Percentiles rank a stretch among this genome's conserved stretches.
Evolutionary conservation across 2,329 filamentous ascomycete species (phyloP).

Genomic region (Ploettnerulaceae sp.): DNA sequence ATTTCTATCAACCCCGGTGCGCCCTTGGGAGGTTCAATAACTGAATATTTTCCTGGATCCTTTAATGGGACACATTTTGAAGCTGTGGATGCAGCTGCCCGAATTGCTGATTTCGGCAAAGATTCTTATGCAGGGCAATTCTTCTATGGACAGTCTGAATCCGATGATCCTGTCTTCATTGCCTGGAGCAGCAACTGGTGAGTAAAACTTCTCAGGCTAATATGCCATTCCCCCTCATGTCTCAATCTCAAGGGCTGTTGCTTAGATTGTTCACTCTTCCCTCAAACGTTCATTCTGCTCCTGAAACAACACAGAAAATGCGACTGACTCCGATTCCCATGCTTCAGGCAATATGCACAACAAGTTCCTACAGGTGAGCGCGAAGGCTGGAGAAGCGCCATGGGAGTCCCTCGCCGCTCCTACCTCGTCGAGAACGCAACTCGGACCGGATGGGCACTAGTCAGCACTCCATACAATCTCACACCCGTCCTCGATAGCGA

Average conservation of each 20-base stretch:
- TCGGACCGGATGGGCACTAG: conserved; percentile 47
- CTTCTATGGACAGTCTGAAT: conserved; percentile 43
- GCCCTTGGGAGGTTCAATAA: conserved; percentile 50
- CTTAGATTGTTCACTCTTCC: background rate
- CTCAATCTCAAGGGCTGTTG: background rate
- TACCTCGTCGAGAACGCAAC: conserved; percentile 46
- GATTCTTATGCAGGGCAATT: conserved; percentile 55
- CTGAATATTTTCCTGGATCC: conserved; percentile 51
- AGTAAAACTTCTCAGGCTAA: no score
- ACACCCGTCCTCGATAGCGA: conserved; percentile 41
- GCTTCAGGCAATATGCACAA: conserved; percentile 54
- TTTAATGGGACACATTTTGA: conserved; percentile 62
- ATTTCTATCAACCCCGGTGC: conserved; percentile 55
- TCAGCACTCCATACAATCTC: conserved; percentile 46
- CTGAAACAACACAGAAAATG: background rate
- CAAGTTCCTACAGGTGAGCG: conserved; percentile 47
- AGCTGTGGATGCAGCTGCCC: conserved; percentile 39
- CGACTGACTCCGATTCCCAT: conserved; percentile 33
- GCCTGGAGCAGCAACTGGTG: conserved; percentile 55
- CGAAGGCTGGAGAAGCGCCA: conserved; percentile 49
- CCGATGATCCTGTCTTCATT: conserved; percentile 35
- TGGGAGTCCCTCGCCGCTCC: conserved; percentile 49
- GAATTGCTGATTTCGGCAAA: conserved; percentile 44
- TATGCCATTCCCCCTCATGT: background rate
- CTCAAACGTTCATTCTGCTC: no score